Evolutionary conservation across 495 filamentous ascomycete genomes (phyloP).

Genomic region (Collariella sp.): DNA sequence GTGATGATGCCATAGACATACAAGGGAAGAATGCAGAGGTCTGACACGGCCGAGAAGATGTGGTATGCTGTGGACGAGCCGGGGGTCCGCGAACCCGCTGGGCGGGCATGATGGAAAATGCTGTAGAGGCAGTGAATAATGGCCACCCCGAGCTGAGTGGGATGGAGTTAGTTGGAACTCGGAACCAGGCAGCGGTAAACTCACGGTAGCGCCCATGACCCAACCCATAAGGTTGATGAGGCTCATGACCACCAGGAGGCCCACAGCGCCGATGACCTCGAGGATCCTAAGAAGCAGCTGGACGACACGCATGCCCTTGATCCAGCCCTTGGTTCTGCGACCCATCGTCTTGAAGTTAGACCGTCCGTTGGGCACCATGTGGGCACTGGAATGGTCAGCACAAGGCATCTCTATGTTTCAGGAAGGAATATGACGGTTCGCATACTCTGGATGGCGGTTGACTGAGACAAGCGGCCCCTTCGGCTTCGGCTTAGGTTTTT

Average conservation of each 20-base stretch:
- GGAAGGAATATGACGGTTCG: neutral
- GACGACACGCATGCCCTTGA: slow-evolving; percentile 54
- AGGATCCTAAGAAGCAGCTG: slow-evolving; percentile 59
- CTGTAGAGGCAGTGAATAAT: slow-evolving; percentile 63
- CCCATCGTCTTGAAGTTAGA: slow-evolving; percentile 52
- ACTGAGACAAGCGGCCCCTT: slow-evolving; percentile 69
- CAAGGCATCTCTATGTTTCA: slow-evolving; percentile 4
- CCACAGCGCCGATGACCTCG: slow-evolving; percentile 58
- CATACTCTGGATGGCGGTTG: slow-evolving; percentile 77
- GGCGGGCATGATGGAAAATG: slow-evolving; percentile 64
- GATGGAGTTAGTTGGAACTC: neutral
- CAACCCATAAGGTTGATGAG: slow-evolving; percentile 54
- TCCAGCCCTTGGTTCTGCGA: slow-evolving; percentile 54
- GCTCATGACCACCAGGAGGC: slow-evolving; percentile 62
- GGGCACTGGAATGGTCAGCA: slow-evolving; percentile 26
- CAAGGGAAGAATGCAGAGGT: slow-evolving; percentile 64
- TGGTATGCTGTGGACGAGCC: slow-evolving; percentile 78
- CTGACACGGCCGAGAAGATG: slow-evolving; percentile 64
- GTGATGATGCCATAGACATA: slow-evolving; percentile 63
- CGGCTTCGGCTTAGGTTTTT: slow-evolving; percentile 55
- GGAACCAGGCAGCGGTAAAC: slow-evolving; percentile 16
- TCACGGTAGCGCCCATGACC: slow-evolving; percentile 70
- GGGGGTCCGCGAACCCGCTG: slow-evolving; percentile 58
- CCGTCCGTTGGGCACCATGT: slow-evolving; percentile 19
- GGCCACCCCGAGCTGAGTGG: slow-evolving; percentile 56